These are phyloP conservation scores for Penicillium sp. DNA, from an alignment of 2,329 filamentous ascomycete species.

Conservation along the genomic window DNA sequence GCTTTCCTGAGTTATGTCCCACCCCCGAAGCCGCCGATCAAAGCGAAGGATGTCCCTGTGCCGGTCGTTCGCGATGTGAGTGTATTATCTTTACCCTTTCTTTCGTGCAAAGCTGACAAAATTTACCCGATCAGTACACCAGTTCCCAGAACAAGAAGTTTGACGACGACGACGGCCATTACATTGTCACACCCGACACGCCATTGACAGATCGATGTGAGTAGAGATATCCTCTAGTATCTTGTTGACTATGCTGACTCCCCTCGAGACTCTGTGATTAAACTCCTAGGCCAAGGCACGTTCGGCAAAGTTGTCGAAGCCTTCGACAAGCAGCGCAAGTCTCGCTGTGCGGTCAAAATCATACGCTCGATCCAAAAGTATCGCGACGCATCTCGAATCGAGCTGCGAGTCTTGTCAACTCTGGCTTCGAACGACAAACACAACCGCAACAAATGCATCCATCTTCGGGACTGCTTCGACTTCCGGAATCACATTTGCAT, in stretches of 20 bases:
- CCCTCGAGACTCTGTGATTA: slow-evolving; percentile 73
- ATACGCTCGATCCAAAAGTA: slow-evolving; percentile 98
- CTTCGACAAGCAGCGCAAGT: slow-evolving; percentile 70
- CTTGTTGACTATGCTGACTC: slow-evolving; percentile 12
- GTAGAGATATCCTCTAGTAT: slow-evolving; percentile 37
- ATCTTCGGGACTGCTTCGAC: slow-evolving; percentile 94
- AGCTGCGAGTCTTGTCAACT: slow-evolving; percentile 87
- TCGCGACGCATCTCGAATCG: slow-evolving; percentile 90
- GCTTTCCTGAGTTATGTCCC: slow-evolving; percentile 78
- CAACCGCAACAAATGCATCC: slow-evolving; percentile 95
- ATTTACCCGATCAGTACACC: slow-evolving; percentile 38
- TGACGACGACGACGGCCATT: slow-evolving; percentile 96
- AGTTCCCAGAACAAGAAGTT: slow-evolving; percentile 64
- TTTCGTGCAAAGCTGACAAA: slow-evolving; percentile 12
- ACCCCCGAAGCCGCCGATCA: slow-evolving; percentile 82
- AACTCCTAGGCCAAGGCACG: slow-evolving; percentile 90
- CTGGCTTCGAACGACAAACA: slow-evolving; percentile 85
- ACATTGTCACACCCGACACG: slow-evolving; percentile 84
- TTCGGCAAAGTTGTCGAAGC: slow-evolving; percentile 98
- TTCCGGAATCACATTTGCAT: slow-evolving; percentile 95
- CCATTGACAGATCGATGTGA: slow-evolving; percentile 85
- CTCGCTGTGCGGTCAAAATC: slow-evolving; percentile 93
- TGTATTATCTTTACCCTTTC: slow-evolving; percentile 5
- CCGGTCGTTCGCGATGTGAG: slow-evolving; percentile 60
- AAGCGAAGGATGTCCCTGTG: slow-evolving; percentile 74